These are phyloP conservation scores for Gaeumannomyces tritici DNA, from an alignment of 2,329 filamentous ascomycete genomes.

Conservation along the genomic window DNA sequence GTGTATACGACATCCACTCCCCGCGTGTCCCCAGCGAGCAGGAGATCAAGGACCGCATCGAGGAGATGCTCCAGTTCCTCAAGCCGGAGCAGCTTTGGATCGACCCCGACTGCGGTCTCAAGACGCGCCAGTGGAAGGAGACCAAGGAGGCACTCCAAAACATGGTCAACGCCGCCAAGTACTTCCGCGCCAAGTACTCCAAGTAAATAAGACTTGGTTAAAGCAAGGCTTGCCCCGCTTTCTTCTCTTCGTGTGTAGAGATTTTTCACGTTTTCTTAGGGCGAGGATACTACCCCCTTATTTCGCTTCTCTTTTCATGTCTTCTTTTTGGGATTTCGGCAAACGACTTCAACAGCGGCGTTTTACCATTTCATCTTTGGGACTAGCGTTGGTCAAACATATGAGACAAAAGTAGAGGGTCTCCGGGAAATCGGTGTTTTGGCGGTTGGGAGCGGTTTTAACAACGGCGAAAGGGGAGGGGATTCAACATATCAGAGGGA, in stretches of 20 bases:
- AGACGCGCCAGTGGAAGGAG: constrained; percentile 98
- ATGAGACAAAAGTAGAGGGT: neutral
- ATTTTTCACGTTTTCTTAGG: constrained; percentile 13
- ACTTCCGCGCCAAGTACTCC: constrained; percentile 82
- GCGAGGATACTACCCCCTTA: neutral
- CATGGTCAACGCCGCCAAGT: constrained; percentile 98
- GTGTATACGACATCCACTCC: constrained; percentile 99
- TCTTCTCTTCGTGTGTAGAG: constrained; percentile 1
- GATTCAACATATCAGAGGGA: constrained; percentile 10
- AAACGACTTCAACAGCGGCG: constrained; percentile 53
- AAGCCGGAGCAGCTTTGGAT: constrained; percentile 99
- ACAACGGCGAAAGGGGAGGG: constrained; percentile 5
- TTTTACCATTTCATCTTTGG: constrained; percentile 20
- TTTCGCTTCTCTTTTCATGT: neutral
- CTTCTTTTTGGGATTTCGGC: constrained; percentile 14
- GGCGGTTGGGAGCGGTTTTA: neutral
- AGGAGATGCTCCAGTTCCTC: constrained; percentile 96
- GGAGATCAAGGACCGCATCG: constrained; percentile 96
- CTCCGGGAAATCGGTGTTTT: constrained; percentile 2
- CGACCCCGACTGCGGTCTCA: constrained; percentile 98
- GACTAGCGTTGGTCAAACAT: neutral
- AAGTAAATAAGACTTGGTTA: constrained; percentile 36
- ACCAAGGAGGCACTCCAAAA: constrained; percentile 92
- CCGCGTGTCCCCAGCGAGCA: constrained; percentile 93
- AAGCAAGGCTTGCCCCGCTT: neutral